Evolutionary conservation across 2,329 filamentous ascomycete genomes (phyloP).

Genomic region (Fusarium luffae): DNA sequence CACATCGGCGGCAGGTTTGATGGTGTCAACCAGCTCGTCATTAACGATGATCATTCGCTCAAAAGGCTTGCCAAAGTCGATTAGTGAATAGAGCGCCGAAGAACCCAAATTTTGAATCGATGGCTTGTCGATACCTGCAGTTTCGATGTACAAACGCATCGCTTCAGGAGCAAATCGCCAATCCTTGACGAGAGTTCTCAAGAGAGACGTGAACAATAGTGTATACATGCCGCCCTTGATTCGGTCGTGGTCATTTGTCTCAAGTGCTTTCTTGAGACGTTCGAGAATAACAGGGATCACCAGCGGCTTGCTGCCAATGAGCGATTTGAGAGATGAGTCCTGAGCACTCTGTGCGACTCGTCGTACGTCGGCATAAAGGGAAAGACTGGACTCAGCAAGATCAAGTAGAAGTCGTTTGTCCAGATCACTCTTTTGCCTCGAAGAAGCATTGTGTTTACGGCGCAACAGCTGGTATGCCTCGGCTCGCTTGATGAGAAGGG

Average conservation of each 20-base stretch:
- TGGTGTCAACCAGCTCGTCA: slow-evolving; percentile 73
- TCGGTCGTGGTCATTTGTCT: slow-evolving; percentile 83
- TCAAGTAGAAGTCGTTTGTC: slow-evolving; percentile 88
- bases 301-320: slow-evolving; percentile 87
- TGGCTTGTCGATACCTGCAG: slow-evolving; percentile 89
- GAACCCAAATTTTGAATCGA: slow-evolving; percentile 92
- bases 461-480: slow-evolving; percentile 95
- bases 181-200: slow-evolving; percentile 88
- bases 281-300: slow-evolving; percentile 90
- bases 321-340: slow-evolving; percentile 91
- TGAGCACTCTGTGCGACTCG: slow-evolving; percentile 90
- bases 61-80: slow-evolving; percentile 90
- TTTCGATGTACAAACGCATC: slow-evolving; percentile 89
- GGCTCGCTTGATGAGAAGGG: slow-evolving; percentile 89
- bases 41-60: slow-evolving; percentile 89
- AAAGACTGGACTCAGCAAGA: slow-evolving; percentile 88
- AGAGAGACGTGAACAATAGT: slow-evolving; percentile 85
- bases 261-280: slow-evolving; percentile 80
- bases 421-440: slow-evolving; percentile 87
- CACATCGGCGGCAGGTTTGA: slow-evolving; percentile 76
- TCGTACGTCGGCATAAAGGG: slow-evolving; percentile 94
- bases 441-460: slow-evolving; percentile 91
- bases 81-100: slow-evolving; percentile 83
- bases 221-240: slow-evolving; percentile 97
- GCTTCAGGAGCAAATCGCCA: slow-evolving; percentile 96